phyloP scores from a whole-genome alignment of 805 yeast genomes.

The Saccharomycopsis javanensis region DNA sequence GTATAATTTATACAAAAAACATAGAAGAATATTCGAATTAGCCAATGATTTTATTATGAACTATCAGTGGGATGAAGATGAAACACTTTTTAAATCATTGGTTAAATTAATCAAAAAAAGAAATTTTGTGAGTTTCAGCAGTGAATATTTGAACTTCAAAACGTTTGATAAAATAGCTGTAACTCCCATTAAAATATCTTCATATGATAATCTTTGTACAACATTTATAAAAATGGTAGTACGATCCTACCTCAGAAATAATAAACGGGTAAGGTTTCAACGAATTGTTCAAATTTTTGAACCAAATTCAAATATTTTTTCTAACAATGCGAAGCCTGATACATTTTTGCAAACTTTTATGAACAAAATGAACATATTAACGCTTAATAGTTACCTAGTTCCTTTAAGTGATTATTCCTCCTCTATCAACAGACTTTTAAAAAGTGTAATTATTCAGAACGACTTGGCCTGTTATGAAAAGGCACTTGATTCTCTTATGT shows the following conservation, averaged over 20 bases:
- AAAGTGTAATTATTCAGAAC: conserved; percentile 10
- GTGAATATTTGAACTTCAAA: conserved; percentile 7
- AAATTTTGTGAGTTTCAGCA: conserved; percentile 15
- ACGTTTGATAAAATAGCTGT: conserved; percentile 1
- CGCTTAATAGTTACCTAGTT: conserved; percentile 12
- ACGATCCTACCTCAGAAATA: neutral
- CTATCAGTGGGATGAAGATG: conserved; percentile 8
- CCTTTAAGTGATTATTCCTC: conserved; percentile 4
- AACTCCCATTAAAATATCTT: neutral
- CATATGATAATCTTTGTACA: conserved; percentile 11
- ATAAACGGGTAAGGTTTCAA: neutral
- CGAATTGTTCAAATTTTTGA: conserved; percentile 17
- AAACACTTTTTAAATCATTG: conserved; percentile 10
- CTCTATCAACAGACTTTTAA: conserved; percentile 1
- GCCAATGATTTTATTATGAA: neutral
- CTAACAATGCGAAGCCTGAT: conserved; percentile 14
- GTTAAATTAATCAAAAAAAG: conserved; percentile 14
- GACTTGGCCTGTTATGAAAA: conserved; percentile 13
- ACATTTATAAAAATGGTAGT: conserved; percentile 15
- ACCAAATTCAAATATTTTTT: conserved; percentile 13
- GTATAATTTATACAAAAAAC: conserved; percentile 1
- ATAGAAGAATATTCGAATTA: conserved; percentile 6
- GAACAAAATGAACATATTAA: conserved; percentile 16
- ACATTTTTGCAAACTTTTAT: conserved; percentile 15
- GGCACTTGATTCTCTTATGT: conserved; percentile 9